phyloP scores from a whole-genome alignment of 306 rosid species.

The Prunus padus region DNA sequence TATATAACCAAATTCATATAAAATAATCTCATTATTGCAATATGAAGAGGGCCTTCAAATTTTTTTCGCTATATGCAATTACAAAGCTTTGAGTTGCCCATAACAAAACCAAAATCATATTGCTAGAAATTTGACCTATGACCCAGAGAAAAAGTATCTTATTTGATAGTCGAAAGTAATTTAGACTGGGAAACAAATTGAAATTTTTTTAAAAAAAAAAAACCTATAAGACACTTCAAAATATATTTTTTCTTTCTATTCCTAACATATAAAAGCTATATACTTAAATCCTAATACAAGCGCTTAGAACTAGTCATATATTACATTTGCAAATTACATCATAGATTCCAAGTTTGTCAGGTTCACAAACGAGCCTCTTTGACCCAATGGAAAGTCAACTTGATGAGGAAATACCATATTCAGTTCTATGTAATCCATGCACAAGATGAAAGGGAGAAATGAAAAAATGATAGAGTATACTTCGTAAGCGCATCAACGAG shows the following conservation, averaged over 20 bases:
- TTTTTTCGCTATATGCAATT: too few relatives aligned
- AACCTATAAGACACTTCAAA: not conserved
- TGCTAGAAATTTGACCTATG: too few relatives aligned
- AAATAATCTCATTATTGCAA: too few relatives aligned
- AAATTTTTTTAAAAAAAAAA: not conserved
- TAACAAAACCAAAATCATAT: too few relatives aligned
- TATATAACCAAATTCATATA: too few relatives aligned
- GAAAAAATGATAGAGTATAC: slow-evolving; percentile 22
- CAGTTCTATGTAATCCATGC: not conserved
- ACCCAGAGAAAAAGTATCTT: not conserved
- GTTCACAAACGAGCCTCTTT: not conserved
- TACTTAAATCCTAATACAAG: not conserved
- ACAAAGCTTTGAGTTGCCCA: too few relatives aligned
- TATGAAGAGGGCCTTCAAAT: too few relatives aligned
- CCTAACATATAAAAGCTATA: not conserved
- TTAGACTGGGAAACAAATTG: not conserved
- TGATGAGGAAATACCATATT: not conserved
- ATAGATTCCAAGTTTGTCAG: not conserved
- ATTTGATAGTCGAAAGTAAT: not conserved
- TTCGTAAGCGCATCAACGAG: slow-evolving; percentile 34
- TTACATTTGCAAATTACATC: slow-evolving; percentile 1
- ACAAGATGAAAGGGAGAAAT: slow-evolving; percentile 1
- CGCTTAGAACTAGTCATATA: not conserved
- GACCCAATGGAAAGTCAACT: slow-evolving; percentile 1
- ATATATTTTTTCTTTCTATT: not conserved